Conservation (phyloP, 352 stramenopile species). For the Plasmopara halstedii region DNA sequence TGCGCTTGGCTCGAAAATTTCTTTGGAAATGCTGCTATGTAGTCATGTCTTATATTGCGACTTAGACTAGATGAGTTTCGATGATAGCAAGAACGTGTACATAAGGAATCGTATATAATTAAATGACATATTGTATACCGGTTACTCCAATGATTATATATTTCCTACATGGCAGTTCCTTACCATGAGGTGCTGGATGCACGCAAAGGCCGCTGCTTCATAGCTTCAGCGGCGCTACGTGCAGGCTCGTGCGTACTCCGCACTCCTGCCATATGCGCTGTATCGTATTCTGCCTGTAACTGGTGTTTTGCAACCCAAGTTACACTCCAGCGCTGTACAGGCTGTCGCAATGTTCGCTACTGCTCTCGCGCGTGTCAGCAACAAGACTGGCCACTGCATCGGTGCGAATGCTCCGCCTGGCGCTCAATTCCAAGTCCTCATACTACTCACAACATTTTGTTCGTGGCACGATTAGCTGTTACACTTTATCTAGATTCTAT, state of each 20-base stretch:
- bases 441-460: slow-evolving; percentile 40
- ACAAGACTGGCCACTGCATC: slow-evolving; percentile 45
- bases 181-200: slow-evolving; percentile 20
- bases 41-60: too few relatives aligned
- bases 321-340: slow-evolving; percentile 35
- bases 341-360: slow-evolving; percentile 53
- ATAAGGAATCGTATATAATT: too few relatives aligned
- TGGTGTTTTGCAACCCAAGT: slow-evolving; percentile 34
- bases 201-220: slow-evolving; percentile 37
- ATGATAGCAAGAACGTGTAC: too few relatives aligned
- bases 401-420: slow-evolving; percentile 44
- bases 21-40: too few relatives aligned
- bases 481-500: slow-evolving; percentile 23
- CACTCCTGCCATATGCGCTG: slow-evolving; percentile 18
- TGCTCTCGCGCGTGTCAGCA: slow-evolving; percentile 63
- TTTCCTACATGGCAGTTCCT: slow-evolving; percentile 1
- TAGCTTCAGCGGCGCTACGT: slow-evolving; percentile 25
- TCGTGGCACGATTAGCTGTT: slow-evolving; percentile 38
- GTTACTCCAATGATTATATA: too few relatives aligned
- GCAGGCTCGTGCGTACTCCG: slow-evolving; percentile 29
- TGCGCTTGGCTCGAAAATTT: too few relatives aligned
- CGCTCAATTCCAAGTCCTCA: slow-evolving; percentile 16
- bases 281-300: slow-evolving; percentile 37
- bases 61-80: too few relatives aligned
- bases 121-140: neutral